Conservation (phyloP, 441 rosid species). For the Populus hybrid region DNA sequence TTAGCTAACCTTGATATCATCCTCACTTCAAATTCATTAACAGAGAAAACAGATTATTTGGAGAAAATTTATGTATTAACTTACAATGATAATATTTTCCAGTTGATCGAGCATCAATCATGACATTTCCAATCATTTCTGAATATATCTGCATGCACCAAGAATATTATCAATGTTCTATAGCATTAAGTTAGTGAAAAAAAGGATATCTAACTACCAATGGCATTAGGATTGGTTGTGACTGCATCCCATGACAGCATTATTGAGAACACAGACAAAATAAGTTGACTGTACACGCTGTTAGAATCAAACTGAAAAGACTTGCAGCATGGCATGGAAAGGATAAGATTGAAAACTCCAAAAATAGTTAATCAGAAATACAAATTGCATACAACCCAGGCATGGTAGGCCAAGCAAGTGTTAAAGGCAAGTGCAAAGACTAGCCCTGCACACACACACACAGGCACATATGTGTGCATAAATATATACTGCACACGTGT, state of each 20-base stretch:
- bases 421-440: neutral
- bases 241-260: neutral
- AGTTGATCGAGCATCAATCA: conserved; percentile 98
- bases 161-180: neutral
- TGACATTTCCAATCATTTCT: conserved; percentile 99
- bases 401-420: neutral
- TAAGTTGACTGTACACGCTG: neutral
- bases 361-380: neutral
- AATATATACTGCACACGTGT: neutral
- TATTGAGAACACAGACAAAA: neutral
- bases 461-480: neutral
- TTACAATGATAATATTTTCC: conserved; percentile 99
- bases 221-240: neutral
- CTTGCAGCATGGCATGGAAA: neutral
- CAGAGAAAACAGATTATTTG: neutral
- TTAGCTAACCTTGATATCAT: neutral
- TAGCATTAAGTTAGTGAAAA: neutral
- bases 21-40: neutral
- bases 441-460: neutral
- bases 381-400: neutral
- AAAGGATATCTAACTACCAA: neutral
- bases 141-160: conserved; percentile 69
- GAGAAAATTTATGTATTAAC: conserved; percentile 22
- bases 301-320: neutral
- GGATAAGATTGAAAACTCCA: neutral